Evolutionary conservation across 306 rosid species (phyloP), one percentile per base, ranked within the genome.

Genomic region (Ormosia emarginata): DNA sequence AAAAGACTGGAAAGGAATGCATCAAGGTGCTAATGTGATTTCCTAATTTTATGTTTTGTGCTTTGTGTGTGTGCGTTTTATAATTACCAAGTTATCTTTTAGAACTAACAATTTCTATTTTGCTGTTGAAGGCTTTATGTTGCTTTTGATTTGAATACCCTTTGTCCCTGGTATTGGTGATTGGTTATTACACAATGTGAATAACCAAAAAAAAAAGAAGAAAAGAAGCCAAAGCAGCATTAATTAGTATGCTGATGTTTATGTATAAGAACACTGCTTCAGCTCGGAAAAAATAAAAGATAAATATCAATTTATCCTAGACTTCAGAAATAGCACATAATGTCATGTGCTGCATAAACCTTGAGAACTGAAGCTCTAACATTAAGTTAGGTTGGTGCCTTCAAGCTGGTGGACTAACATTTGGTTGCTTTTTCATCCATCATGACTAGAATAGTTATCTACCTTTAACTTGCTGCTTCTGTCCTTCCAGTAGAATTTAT

Each of bases 1-100:
- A 96, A 81, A 93, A 90, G 67, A 96, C 99, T 3, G 99, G 98
- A 89, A 96, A 93, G 92, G 99, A 96, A 88, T 96, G 99, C 87
- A 96, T 96, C 86, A 96, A 96, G 99, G 99, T 96, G 70, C 71
- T 75, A 34, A 43, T 57, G 33, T 67, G 46, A 70, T 75, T 72
- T 83, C 80, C 32, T 66, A 49, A 67, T 78, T 53, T 84, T 33
- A 61, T 63, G 37, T 43, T 71, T 80, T 72, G 29, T 37, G 15
- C 49, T 50, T 29, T 10, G 37, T 9, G 30, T 69, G 52, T 79
- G 47, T 44, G 9, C 9, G 62, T 67, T 81, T 66, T 74, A 83
- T 50, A 61, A 36, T 62, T 73, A 64, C 53, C 3, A 2, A 41
- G 62, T 79, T 43, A 17, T 68, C 13, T 52, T 46, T 66, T 63